Percentiles rank a stretch among this genome's conserved stretches.
These are phyloP conservation scores for Penicillium sp. DNA, from an alignment of 2,329 filamentous ascomycete genomes.

Conservation along the genomic window DNA sequence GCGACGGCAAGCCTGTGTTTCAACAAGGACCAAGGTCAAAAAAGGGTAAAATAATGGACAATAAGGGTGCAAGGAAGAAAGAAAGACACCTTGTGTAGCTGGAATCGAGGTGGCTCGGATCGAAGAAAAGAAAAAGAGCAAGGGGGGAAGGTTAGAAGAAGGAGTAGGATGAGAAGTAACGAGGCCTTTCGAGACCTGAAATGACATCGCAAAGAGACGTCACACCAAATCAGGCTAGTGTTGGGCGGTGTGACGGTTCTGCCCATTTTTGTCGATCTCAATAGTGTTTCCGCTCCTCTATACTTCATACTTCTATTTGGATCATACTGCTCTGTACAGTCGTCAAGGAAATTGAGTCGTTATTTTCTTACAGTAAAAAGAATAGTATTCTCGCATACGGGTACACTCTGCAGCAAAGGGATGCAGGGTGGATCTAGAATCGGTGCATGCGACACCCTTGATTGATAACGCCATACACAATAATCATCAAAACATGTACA, in stretches of 20 bases:
- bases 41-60: conserved; percentile 9
- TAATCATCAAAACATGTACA: neutral
- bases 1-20: conserved; percentile 18
- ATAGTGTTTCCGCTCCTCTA: neutral
- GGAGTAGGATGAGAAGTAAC: conserved; percentile 18
- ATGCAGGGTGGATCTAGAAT: conserved; percentile 9
- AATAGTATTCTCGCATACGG: neutral
- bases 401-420: conserved; percentile 1
- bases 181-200: conserved; percentile 21
- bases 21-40: conserved; percentile 20
- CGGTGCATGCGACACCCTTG: conserved; percentile 13
- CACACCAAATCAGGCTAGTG: conserved; percentile 25
- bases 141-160: conserved; percentile 15
- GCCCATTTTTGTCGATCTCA: conserved; percentile 18
- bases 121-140: conserved; percentile 14
- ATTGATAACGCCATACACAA: conserved; percentile 12
- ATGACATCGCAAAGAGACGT: conserved; percentile 25
- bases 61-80: neutral
- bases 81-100: neutral
- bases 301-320: neutral
- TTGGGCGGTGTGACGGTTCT: conserved; percentile 19
- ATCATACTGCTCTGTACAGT: neutral
- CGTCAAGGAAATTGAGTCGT: neutral
- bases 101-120: conserved; percentile 3
- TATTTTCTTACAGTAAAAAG: neutral